Evolutionary conservation across 306 rosid genomes (phyloP), one percentile per base, ranked within the genome.

Genomic region (Oxytropis ochrocephala): DNA sequence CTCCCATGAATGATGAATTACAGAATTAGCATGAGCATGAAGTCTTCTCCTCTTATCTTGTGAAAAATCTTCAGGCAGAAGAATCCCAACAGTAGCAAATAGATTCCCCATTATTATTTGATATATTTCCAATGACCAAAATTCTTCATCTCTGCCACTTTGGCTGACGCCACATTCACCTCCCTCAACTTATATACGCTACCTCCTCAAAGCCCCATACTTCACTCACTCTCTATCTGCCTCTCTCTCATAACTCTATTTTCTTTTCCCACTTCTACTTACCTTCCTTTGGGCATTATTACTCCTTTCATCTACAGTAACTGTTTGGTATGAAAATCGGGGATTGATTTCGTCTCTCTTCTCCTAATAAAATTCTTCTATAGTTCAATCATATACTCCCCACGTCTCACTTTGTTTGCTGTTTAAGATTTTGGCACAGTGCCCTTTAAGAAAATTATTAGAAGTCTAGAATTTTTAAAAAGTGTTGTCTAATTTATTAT

Each of bases 51-150:
- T 51, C 32, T 43, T 59, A 4, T 12, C 33, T 43, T 59, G 7
- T 12, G 75, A 70, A 82, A 86, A 86, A 88, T 88, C 90, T 84
- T 64, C 76, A 60, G 79, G 78, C 81, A 84, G 95, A 88, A 84
- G 95, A 88, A 88, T 88, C 92, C 71, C 85, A 71, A 80, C 91
- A 85, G 95, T 85, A 4, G 46, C 67, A 82, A 77, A 63, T 78
- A 85, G 82, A 87, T 83, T 81, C 87, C 84, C 73, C 69, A 82
- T 82, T 75, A 82, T 82, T 75, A 24, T 70, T 71, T 69, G 55
- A 65, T n/a, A n/a, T n/a, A n/a, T 49, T 64, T 76, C 68, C 78
- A 57, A 73, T 62, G 52, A 69, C 73, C 78, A 72, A 65, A 81
- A 70, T 72, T 82, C 73, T 80, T 73, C 72, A 49, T 73, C 78